Evolutionary conservation across 202 grass and related monocot species (phyloP), one percentile per base, ranked within the genome.

Genomic region (Zoysia matrella): DNA sequence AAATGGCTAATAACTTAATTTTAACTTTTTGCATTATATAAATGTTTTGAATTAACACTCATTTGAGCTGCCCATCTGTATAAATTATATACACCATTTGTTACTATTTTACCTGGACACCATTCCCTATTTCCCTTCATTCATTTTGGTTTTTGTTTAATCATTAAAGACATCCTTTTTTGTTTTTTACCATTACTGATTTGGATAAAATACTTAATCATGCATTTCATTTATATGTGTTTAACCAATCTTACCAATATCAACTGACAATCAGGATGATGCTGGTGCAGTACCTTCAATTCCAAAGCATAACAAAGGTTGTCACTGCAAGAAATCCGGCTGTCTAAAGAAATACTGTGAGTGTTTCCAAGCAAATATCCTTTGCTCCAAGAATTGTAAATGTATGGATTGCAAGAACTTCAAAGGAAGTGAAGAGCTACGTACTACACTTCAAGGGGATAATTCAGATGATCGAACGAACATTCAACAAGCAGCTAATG

Each of bases 401-500:
- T 22, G 22, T 22, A 22, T 22, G 22, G 22, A 22, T 22, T 22
- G 22, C 22, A 22, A 22, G 22, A 22, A 22, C 22, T 22, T 22
- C 22, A 22, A 22, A 22, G 22, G 22, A 22, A 22, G 22, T 22
- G 22, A 22, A 22, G 22, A 22, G 22, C 22, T 22, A 22, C 22
- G 22, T 22, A 22, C 22, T 22, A 22, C 22, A 22, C 22, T 22
- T 22, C 22, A 22, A 22, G 22, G 22, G 22, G 22, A 22, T 22
- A 22, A 22, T 22, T 22, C 22, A 22, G 22, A 22, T 22, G 22
- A 22, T 22, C 22, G 22, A 22, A 22, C 22, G 87, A 85, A 65
- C 45, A 87, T 60, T 83, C 86, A 82, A 91, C 89, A 70, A 89
- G 89, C 64, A 89, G 91, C 82, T 91, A 91, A 89, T 86, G 92